A percentile compares a stretch with the other conserved stretches of the same genome.
phyloP scores from a whole-genome alignment of 306 rosid genomes.

The Rubus idaeus region DNA sequence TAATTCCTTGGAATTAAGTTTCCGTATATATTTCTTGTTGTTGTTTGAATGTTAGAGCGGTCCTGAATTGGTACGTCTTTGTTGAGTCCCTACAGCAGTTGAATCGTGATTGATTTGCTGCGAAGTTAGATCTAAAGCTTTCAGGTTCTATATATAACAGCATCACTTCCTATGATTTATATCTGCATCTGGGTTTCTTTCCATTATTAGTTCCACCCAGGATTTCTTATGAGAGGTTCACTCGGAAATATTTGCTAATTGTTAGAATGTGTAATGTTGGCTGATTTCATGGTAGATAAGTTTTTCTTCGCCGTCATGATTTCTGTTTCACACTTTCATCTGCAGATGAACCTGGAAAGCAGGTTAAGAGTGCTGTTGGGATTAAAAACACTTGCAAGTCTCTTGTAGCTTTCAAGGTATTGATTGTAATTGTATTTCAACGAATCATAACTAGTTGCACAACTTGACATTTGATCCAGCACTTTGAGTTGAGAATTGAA shows the following conservation, averaged over 20 bases:
- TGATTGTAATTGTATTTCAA: constrained; percentile 20
- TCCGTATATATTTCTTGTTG: neutral
- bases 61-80: neutral
- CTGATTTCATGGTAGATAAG: constrained; percentile 10
- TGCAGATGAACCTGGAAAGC: constrained; percentile 93
- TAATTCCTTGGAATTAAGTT: neutral
- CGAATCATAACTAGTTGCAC: neutral
- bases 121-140: neutral
- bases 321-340: neutral
- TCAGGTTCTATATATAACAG: neutral
- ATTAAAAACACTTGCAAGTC: constrained; percentile 78
- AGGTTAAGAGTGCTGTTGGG: constrained; percentile 78
- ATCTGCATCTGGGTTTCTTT: neutral
- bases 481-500: neutral
- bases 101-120: neutral
- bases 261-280: constrained; percentile 2
- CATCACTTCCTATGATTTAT: neutral
- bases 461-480: neutral
- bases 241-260: constrained; percentile 4
- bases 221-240: constrained; percentile 2
- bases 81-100: neutral
- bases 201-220: neutral
- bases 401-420: constrained; percentile 86
- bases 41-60: neutral
- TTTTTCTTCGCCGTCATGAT: constrained; percentile 23